These are phyloP conservation scores for Talaromyces adpressus DNA, from an alignment of 495 filamentous ascomycete genomes.

Conservation along the genomic window DNA sequence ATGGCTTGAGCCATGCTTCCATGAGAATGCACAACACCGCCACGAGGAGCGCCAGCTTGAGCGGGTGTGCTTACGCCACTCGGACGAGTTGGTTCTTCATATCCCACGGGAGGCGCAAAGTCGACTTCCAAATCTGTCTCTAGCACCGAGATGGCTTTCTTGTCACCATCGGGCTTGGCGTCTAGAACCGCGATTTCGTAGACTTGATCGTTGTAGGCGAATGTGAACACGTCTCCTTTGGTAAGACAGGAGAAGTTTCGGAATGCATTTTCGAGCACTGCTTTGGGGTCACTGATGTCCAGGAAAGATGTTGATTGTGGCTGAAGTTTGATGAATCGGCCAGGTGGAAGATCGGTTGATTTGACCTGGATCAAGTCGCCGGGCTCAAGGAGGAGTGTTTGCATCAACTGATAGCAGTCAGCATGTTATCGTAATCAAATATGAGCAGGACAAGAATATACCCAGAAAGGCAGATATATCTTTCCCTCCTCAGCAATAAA, in stretches of 20 bases:
- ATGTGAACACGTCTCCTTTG: slow-evolving; percentile 87
- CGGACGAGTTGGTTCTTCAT: slow-evolving; percentile 66
- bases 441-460: slow-evolving; percentile 33
- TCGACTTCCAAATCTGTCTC: slow-evolving; percentile 95
- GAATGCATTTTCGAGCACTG: slow-evolving; percentile 94
- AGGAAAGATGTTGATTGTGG: slow-evolving; percentile 87
- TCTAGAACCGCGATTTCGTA: slow-evolving; percentile 91
- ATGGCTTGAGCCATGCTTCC: slow-evolving; percentile 95
- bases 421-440: background rate
- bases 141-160: slow-evolving; percentile 78
- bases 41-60: slow-evolving; percentile 45
- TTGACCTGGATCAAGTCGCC: slow-evolving; percentile 93
- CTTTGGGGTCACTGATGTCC: slow-evolving; percentile 94
- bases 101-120: slow-evolving; percentile 89
- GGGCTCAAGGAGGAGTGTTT: slow-evolving; percentile 77
- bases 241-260: slow-evolving; percentile 90
- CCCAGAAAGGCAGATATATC: slow-evolving; percentile 93
- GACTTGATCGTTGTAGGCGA: slow-evolving; percentile 86
- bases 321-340: slow-evolving; percentile 90
- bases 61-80: slow-evolving; percentile 62
- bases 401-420: slow-evolving; percentile 68
- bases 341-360: slow-evolving; percentile 82
- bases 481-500: slow-evolving; percentile 97
- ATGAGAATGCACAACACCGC: slow-evolving; percentile 69
- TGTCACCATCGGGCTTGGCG: slow-evolving; percentile 72